phyloP scores from a whole-genome alignment of 768 basidiomycete species.

The Amanita rubescens region DNA sequence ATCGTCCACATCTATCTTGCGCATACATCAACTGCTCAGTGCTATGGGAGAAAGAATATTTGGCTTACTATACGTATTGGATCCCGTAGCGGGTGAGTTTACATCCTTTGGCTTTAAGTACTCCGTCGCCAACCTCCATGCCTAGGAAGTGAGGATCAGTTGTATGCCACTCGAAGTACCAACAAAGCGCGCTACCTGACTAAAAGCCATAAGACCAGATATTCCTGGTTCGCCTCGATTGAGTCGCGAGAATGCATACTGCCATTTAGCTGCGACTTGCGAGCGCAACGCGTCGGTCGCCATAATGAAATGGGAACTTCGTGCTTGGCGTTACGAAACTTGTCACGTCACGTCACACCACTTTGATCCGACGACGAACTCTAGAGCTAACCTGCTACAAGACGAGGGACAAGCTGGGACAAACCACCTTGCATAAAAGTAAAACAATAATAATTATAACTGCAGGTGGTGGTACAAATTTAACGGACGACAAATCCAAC shows the following conservation, averaged over 20 bases:
- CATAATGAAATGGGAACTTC: too few species aligned
- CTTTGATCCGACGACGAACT: neutral
- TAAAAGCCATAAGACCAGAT: conserved; percentile 55
- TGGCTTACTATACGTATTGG: conserved; percentile 1
- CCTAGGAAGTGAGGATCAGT: neutral
- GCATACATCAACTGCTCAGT: conserved; percentile 14
- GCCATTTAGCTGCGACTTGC: conserved; percentile 66
- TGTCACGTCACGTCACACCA: too few species aligned
- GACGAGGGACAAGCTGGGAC: too few species aligned
- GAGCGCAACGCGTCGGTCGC: conserved; percentile 54
- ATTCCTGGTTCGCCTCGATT: conserved; percentile 56
- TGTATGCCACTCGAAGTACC: conserved; percentile 15
- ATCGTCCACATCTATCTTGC: conserved; percentile 32
- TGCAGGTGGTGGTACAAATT: neutral
- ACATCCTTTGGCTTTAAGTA: conserved; percentile 5
- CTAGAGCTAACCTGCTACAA: too few species aligned
- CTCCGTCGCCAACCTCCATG: conserved; percentile 6
- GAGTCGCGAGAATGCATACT: conserved; percentile 58
- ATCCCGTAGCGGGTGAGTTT: neutral
- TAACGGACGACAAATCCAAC: neutral
- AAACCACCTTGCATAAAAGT: too few species aligned
- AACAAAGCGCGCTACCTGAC: conserved; percentile 34
- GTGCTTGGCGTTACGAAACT: conserved; percentile 6
- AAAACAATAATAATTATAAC: neutral
- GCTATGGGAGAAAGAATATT: conserved; percentile 2